These are phyloP conservation scores for Aspergillus pseudoglaucus DNA, from an alignment of 2,329 filamentous ascomycete species.

Conservation along the genomic window DNA sequence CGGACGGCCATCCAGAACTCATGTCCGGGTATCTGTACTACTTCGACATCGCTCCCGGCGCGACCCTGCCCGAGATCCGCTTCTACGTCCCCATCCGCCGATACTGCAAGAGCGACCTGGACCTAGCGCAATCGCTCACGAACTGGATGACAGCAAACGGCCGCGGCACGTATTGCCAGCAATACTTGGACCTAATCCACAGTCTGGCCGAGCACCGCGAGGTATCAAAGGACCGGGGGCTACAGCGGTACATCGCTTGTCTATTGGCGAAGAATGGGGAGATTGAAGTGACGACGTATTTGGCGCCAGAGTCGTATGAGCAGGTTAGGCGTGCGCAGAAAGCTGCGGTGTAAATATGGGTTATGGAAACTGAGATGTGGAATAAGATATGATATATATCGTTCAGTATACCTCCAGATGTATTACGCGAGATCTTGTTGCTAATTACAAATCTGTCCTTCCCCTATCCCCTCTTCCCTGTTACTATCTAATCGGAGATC, in stretches of 20 bases:
- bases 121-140: background rate
- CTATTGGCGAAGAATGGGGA: constrained; percentile 2
- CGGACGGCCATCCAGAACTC: background rate
- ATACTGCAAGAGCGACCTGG: background rate
- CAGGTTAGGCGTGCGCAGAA: too few species aligned
- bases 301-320: background rate
- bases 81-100: background rate
- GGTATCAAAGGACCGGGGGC: background rate
- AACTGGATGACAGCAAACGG: background rate
- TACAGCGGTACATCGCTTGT: background rate
- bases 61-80: background rate
- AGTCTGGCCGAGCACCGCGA: background rate
- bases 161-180: background rate
- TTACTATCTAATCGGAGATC: too few species aligned
- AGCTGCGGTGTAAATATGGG: too few species aligned
- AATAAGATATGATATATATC: too few species aligned
- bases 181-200: background rate
- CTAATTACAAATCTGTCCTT: too few species aligned
- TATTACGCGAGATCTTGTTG: too few species aligned
- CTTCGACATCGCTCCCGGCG: background rate
- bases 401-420: too few species aligned
- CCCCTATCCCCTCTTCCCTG: too few species aligned
- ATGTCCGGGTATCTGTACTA: background rate
- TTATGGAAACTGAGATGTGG: too few species aligned
- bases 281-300: background rate